phyloP scores from a whole-genome alignment of 257 asterid species.

The Verbena officinalis region DNA sequence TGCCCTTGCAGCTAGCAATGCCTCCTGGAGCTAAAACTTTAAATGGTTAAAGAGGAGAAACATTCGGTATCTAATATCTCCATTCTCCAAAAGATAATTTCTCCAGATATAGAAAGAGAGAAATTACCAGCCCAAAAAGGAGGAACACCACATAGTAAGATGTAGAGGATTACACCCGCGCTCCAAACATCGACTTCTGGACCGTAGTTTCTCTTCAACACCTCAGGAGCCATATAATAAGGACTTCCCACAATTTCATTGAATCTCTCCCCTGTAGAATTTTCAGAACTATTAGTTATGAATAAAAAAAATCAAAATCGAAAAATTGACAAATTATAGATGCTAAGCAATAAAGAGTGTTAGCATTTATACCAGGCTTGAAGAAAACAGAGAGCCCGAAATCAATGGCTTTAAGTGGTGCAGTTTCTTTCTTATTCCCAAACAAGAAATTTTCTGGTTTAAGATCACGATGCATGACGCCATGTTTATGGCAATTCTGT shows the following conservation, averaged over 20 bases:
- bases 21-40: too few species aligned
- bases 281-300: not conserved
- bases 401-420: slow-evolving; percentile 65
- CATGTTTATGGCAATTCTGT: slow-evolving; percentile 61
- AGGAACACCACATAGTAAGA: slow-evolving; percentile 56
- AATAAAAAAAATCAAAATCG: not conserved
- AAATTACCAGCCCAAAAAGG: slow-evolving; percentile 66
- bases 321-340: not conserved
- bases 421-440: slow-evolving; percentile 53
- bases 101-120: not conserved
- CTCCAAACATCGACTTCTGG: slow-evolving; percentile 65
- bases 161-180: slow-evolving; percentile 64
- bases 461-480: slow-evolving; percentile 74
- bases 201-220: slow-evolving; percentile 53
- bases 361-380: slow-evolving; percentile 51
- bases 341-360: not conserved
- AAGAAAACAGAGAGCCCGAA: slow-evolving; percentile 66
- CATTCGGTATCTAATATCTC: too few species aligned
- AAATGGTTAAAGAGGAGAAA: too few species aligned
- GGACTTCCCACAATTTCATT: slow-evolving; percentile 72
- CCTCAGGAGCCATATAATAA: slow-evolving; percentile 68
- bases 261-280: slow-evolving; percentile 49
- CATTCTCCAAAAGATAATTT: too few species aligned
- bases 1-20: too few species aligned
- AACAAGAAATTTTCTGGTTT: slow-evolving; percentile 70